Percentiles rank a stretch among this genome's conserved stretches.
Conservation (phyloP, 2,329 filamentous ascomycete species). For the Exophiala viscosa region DNA sequence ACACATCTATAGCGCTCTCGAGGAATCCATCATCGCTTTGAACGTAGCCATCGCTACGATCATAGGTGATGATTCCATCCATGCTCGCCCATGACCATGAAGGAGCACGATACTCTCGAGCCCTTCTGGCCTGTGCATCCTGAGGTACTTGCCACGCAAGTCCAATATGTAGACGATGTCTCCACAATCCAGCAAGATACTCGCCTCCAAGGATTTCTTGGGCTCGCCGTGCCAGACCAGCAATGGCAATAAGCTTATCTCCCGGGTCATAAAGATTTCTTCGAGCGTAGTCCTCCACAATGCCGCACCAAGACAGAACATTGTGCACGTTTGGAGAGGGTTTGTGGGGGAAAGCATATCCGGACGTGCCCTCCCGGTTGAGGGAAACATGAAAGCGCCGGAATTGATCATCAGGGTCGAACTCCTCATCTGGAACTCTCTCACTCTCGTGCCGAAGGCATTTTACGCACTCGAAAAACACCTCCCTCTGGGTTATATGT, state of each 20-base stretch:
- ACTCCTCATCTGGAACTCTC: neutral
- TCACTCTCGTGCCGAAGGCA: constrained; percentile 6
- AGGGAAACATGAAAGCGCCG: neutral
- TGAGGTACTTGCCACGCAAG: constrained; percentile 5
- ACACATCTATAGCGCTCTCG: constrained; percentile 5
- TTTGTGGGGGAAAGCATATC: neutral
- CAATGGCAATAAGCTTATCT: constrained; percentile 10
- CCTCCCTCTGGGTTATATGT: constrained; percentile 1
- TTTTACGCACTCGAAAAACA: constrained; percentile 7
- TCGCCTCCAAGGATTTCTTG: neutral
- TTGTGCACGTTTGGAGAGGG: constrained; percentile 1
- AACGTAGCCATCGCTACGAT: constrained; percentile 1
- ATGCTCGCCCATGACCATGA: constrained; percentile 16
- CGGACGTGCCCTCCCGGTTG: neutral
- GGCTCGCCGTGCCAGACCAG: constrained; percentile 2
- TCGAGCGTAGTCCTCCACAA: constrained; percentile 2
- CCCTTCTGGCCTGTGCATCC: neutral
- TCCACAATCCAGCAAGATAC: constrained; percentile 7
- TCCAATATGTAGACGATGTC: neutral
- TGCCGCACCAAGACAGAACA: neutral
- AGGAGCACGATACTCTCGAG: constrained; percentile 6
- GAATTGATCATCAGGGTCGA: constrained; percentile 1
- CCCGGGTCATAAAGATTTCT: neutral
- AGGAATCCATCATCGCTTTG: constrained; percentile 9
- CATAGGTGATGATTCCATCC: constrained; percentile 3